Conservation (phyloP, 371 early-diverging fungal genomes). For the Thermomucor indicae-seudaticae region DNA sequence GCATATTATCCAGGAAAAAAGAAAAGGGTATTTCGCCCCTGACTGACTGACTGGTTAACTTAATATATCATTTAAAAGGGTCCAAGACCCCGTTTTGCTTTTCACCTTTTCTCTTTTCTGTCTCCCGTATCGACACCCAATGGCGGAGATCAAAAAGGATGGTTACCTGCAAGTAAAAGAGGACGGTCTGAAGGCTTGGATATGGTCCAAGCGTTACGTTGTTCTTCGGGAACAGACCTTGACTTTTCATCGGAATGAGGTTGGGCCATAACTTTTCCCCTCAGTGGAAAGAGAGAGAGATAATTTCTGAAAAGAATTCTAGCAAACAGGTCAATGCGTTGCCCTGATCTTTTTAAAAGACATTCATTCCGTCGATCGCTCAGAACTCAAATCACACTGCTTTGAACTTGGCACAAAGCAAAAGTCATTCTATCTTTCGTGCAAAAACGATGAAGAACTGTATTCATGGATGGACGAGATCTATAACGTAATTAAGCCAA, state of each 20-base stretch:
- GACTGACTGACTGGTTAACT: not conserved
- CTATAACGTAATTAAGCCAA: constrained; percentile 59
- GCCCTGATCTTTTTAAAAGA: constrained; percentile 90
- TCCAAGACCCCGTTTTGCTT: not conserved
- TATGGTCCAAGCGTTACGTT: constrained; percentile 86
- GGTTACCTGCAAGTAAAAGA: constrained; percentile 73
- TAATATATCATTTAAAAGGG: not conserved
- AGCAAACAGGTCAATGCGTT: constrained; percentile 53
- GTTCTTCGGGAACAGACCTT: constrained; percentile 79
- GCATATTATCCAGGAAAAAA: no score
- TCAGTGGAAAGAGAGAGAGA: not conserved
- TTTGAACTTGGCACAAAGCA: constrained; percentile 90
- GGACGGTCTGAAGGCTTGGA: constrained; percentile 69
- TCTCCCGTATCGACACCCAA: constrained; percentile 2
- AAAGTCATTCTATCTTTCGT: constrained; percentile 84
- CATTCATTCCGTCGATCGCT: constrained; percentile 78
- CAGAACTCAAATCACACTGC: constrained; percentile 87
- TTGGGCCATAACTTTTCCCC: no score
- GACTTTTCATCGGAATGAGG: constrained; percentile 83
- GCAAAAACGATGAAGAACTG: constrained; percentile 93
- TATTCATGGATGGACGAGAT: constrained; percentile 98
- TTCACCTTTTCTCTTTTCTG: not conserved
- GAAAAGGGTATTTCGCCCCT: constrained; percentile 2
- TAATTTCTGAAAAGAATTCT: not conserved
- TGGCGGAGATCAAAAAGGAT: constrained; percentile 52